Percentiles rank a stretch among this genome's conserved stretches.
phyloP scores from a whole-genome alignment of 257 asterid genomes.

The Petunia secreta region DNA sequence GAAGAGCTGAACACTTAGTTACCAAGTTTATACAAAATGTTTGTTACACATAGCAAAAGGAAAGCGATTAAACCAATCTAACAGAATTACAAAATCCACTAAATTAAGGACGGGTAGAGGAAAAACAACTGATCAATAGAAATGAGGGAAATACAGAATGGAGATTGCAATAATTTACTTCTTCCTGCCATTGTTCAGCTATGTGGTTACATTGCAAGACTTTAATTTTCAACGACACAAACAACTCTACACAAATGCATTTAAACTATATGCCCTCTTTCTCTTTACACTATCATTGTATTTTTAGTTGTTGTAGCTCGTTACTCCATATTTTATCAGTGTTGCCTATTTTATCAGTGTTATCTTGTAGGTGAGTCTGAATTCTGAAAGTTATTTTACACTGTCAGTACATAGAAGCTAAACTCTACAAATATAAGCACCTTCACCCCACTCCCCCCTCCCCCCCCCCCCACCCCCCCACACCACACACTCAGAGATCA shows the following conservation, averaged over 20 bases:
- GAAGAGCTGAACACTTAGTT: neutral
- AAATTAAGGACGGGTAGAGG: neutral
- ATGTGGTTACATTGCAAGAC: conserved; percentile 26
- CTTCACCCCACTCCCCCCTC: neutral
- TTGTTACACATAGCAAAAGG: neutral
- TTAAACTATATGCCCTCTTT: no score
- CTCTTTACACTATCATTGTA: neutral
- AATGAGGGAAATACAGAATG: neutral
- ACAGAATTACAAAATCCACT: neutral
- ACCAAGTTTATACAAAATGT: neutral
- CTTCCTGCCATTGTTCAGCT: neutral
- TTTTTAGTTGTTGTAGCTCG: no score
- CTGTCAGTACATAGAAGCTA: no score
- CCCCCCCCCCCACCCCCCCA: neutral
- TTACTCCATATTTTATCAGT: no score
- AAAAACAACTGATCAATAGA: neutral
- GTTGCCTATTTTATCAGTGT: no score
- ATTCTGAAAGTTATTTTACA: no score
- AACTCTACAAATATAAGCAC: neutral
- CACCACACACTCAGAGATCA: neutral
- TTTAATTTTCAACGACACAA: neutral
- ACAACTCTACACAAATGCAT: neutral
- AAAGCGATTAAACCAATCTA: neutral
- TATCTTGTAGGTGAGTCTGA: no score
- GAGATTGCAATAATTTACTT: conserved; percentile 12